These are phyloP conservation scores for Haematococcus sp. DNA, from an alignment of 139 green algal species.

Conservation along the genomic window DNA sequence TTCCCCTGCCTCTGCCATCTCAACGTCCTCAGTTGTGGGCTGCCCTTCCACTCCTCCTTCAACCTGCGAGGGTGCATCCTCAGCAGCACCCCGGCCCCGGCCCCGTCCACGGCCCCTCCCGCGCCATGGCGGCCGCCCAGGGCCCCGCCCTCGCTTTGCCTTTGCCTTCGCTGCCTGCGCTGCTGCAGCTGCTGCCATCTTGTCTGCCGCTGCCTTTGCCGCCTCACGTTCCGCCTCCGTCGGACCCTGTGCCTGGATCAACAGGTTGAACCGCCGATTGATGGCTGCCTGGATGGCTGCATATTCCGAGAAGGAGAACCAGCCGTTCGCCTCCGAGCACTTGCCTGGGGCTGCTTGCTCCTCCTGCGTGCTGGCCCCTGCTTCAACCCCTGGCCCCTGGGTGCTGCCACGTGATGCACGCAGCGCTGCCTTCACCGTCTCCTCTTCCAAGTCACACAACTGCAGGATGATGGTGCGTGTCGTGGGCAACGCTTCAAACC, in stretches of 20 bases:
- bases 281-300: conserved; percentile 7
- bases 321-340: conserved; percentile 27
- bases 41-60: too few relatives aligned
- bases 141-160: too few relatives aligned
- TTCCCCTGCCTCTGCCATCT: too few relatives aligned
- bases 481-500: conserved; percentile 25
- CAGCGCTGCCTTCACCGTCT: conserved; percentile 1
- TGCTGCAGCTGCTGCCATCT: neutral
- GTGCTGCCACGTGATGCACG: too few relatives aligned
- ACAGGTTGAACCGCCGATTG: neutral
- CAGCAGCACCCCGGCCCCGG: too few relatives aligned
- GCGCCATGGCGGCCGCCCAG: too few relatives aligned
- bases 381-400: too few relatives aligned
- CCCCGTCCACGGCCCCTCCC: too few relatives aligned
- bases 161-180: neutral
- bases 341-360: neutral
- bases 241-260: neutral
- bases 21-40: too few relatives aligned
- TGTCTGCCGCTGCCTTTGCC: neutral
- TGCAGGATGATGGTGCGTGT: conserved; percentile 8
- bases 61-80: too few relatives aligned
- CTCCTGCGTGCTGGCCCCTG: too few relatives aligned
- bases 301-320: conserved; percentile 6
- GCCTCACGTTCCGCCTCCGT: neutral
- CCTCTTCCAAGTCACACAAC: conserved; percentile 11